A percentile compares a stretch with the other conserved stretches of the same genome.
Evolutionary conservation across 1,284 basidiomycete genomes (phyloP).

Genomic region (Trichosporon ovoides): DNA sequence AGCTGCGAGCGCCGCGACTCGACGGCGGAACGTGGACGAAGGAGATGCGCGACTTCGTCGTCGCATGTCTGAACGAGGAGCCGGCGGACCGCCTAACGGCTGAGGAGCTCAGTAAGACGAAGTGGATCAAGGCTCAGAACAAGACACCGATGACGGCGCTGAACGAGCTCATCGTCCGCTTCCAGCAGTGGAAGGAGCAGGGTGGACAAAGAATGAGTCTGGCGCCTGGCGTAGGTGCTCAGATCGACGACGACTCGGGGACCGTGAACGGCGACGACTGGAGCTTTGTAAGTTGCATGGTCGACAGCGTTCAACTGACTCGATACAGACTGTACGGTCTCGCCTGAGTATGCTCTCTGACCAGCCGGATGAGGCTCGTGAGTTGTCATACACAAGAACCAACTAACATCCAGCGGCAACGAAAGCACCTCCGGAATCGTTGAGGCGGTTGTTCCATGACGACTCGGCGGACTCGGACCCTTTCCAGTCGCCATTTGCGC

Average conservation of each 20-base stretch:
- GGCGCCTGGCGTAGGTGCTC: constrained; percentile 52
- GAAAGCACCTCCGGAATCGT: constrained; percentile 38
- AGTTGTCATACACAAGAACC: not conserved
- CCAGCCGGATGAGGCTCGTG: constrained; percentile 21
- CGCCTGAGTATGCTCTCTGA: constrained; percentile 40
- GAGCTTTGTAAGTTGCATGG: constrained; percentile 31
- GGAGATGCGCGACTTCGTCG: constrained; percentile 84
- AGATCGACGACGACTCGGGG: constrained; percentile 39
- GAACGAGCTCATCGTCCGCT: constrained; percentile 76
- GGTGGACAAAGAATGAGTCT: constrained; percentile 77
- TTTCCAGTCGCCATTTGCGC: constrained; percentile 38
- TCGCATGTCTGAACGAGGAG: constrained; percentile 75
- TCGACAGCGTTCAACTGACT: not conserved
- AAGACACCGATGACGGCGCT: constrained; percentile 67
- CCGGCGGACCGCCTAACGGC: constrained; percentile 75
- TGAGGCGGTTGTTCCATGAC: constrained; percentile 48
- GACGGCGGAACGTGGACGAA: constrained; percentile 71
- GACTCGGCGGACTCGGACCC: constrained; percentile 42
- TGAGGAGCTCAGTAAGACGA: constrained; percentile 83
- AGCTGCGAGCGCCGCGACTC: constrained; percentile 61
- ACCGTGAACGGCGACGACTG: constrained; percentile 40
- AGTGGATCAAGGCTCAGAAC: constrained; percentile 78
- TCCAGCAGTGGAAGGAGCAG: constrained; percentile 68
- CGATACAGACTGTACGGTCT: constrained; percentile 34
- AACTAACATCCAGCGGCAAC: constrained; percentile 3